phyloP scores from a whole-genome alignment of 345 rosid genomes.

The Populus pruinosa region DNA sequence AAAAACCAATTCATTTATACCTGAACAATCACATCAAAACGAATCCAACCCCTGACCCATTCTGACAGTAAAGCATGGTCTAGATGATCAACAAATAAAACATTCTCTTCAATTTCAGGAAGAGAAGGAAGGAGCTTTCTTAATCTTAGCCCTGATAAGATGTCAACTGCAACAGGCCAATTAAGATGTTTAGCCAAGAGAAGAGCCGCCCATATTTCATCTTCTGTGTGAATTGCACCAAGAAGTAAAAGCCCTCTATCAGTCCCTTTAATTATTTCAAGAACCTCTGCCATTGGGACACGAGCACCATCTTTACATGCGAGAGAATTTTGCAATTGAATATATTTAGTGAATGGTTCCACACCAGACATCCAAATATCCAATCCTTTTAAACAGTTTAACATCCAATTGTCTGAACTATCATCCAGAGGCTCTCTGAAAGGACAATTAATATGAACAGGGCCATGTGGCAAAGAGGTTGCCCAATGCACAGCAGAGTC shows the following conservation, averaged over 20 bases:
- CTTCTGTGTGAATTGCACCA: constrained; percentile 69
- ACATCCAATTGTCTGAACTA: constrained; percentile 53
- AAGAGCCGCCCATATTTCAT: constrained; percentile 89
- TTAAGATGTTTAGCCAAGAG: constrained; percentile 72
- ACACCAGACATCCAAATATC: constrained; percentile 67
- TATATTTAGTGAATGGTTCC: constrained; percentile 79
- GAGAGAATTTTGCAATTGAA: constrained; percentile 43
- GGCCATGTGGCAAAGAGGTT: constrained; percentile 65
- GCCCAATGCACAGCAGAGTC: constrained; percentile 90
- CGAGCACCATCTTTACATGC: constrained; percentile 22
- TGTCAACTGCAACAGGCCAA: constrained; percentile 91
- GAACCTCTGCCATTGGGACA: constrained; percentile 47
- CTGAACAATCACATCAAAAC: constrained; percentile 78
- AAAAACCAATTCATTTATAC: constrained; percentile 32
- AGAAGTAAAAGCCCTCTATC: constrained; percentile 66
- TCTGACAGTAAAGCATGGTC: constrained; percentile 81
- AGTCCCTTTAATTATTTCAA: constrained; percentile 47
- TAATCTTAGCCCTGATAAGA: constrained; percentile 84
- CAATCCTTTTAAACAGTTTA: constrained; percentile 72
- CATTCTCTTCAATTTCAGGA: constrained; percentile 40
- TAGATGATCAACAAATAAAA: constrained; percentile 71
- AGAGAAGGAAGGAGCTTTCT: constrained; percentile 55
- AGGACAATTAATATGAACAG: constrained; percentile 92
- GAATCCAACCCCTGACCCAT: constrained; percentile 51
- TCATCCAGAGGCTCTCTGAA: constrained; percentile 84